Evolutionary conservation across 1,139 yeast genomes (phyloP).

Genomic region (Saccharomyces hybrid): DNA sequence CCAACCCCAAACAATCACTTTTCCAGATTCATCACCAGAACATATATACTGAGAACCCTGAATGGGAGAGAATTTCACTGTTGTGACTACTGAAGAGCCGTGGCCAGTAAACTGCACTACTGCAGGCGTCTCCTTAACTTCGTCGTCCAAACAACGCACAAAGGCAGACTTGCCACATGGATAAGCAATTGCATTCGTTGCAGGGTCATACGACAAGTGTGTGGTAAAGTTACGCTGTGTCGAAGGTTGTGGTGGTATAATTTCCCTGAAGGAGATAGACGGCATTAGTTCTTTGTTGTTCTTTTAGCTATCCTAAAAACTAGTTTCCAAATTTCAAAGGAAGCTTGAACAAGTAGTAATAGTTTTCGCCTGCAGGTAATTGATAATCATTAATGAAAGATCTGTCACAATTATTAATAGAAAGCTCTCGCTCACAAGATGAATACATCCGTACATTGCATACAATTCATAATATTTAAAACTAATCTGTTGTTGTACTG

Average conservation of each 20-base stretch:
- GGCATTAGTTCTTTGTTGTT: conserved; percentile 9
- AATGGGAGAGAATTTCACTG: conserved; percentile 72
- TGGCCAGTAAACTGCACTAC: conserved; percentile 66
- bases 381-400: background rate
- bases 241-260: conserved; percentile 72
- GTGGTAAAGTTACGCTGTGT: conserved; percentile 64
- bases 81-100: conserved; percentile 56
- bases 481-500: too few relatives aligned
- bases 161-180: conserved; percentile 76
- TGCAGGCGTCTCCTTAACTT: conserved; percentile 33
- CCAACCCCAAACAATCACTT: conserved; percentile 80
- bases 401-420: background rate
- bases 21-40: conserved; percentile 85
- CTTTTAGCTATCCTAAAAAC: background rate
- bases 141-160: conserved; percentile 54
- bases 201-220: conserved; percentile 65
- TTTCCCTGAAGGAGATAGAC: conserved; percentile 16
- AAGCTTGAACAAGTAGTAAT: background rate
- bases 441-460: background rate
- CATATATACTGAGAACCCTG: conserved; percentile 78
- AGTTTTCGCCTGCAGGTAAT: background rate
- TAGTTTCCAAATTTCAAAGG: background rate
- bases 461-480: background rate
- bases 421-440: background rate
- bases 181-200: conserved; percentile 66